Base-by-base conservation (phyloP, 106 monocot species). In the Vanilla planifolia region DNA sequence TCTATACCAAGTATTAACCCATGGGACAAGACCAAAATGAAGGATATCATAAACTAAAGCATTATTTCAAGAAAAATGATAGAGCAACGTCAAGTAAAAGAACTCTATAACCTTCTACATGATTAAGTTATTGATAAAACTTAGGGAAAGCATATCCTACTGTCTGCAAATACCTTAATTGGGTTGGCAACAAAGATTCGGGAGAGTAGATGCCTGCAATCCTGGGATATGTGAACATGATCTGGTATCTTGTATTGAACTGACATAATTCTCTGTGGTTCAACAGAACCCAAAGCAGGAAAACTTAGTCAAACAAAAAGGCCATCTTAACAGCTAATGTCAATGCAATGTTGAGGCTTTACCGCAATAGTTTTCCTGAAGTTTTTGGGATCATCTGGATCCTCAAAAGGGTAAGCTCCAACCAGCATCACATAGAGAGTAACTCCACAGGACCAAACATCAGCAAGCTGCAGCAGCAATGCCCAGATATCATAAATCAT, bases 341-440 rank as follows among this genome's bases (percentile, higher is more conserved):
- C 9, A 29, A 4, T 2, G 15, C 39, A 19, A 33, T n/a, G 33
- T 17, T 19, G 25, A 43, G 43, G 51, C 41, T 61, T 62, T 72
- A 89, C 89, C 25, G 63, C 67, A 22, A 89, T 85, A 40, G 89
- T 89, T 57, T 85, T 89, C 40, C 85, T 74, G 60, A 89, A 80
- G 66, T 89, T 89, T 72, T 68, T 89, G 0, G 89, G 85, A 61
- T 89, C 89, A 13, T 81, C 59, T 15, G 69, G 89, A 68, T 89
- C 89, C 61, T 89, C 89, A 61, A 89, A 89, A 8, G 89, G 89
- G 61, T 89, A 89, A n/a, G 81, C 85, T 43, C 89, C 89, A 8
- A 89, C 89, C 55, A 89, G 85, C 89, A 89, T 89, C 28, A 89
- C 89, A 42, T 89, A 89, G 1, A 89, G 75, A 50, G 89, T 89